Evolutionary conservation across 2,329 filamentous ascomycete genomes (phyloP).

Genomic region (Nemania serpens): DNA sequence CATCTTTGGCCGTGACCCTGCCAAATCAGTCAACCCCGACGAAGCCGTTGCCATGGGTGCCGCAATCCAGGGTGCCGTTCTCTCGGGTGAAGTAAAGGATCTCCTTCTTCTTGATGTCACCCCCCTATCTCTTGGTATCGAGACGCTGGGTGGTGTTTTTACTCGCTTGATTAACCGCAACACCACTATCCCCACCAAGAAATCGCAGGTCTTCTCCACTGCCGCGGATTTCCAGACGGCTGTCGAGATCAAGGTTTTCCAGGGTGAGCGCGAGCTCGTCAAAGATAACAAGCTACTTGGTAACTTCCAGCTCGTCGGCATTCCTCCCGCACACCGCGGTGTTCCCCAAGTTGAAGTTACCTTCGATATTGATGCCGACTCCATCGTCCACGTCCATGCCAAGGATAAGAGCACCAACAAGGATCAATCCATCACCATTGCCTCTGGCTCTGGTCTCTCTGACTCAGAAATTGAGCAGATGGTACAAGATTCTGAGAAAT

Average conservation of each 20-base stretch:
- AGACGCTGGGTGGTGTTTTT: constrained; percentile 97
- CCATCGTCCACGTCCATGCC: constrained; percentile 95
- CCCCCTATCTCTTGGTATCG: constrained; percentile 94
- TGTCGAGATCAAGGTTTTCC: constrained; percentile 99
- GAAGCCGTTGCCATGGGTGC: constrained; percentile 98
- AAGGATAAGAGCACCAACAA: constrained; percentile 99
- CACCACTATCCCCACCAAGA: constrained; percentile 99
- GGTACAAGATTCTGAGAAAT: constrained; percentile 98
- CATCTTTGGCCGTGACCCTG: constrained; percentile 94
- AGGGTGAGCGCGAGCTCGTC: constrained; percentile 99
- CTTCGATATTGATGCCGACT: constrained; percentile 98
- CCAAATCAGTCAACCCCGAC: constrained; percentile 98
- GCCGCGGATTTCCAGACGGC: constrained; percentile 98
- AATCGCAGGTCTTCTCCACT: constrained; percentile 97
- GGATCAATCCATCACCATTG: constrained; percentile 99
- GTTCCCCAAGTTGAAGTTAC: constrained; percentile 97
- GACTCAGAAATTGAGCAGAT: constrained; percentile 95
- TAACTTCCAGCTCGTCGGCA: constrained; percentile 99
- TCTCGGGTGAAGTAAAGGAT: constrained; percentile 95
- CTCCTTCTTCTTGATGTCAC: constrained; percentile 95
- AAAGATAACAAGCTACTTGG: constrained; percentile 98
- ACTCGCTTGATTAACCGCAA: constrained; percentile 98
- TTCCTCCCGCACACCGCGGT: constrained; percentile 93
- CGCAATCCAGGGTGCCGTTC: constrained; percentile 94
- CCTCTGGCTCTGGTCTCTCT: constrained; percentile 94